Evolutionary conservation across 2,329 filamentous ascomycete species (phyloP), one percentile per base, ranked within the genome.

Genomic region (Tolypocladium capitatum): DNA sequence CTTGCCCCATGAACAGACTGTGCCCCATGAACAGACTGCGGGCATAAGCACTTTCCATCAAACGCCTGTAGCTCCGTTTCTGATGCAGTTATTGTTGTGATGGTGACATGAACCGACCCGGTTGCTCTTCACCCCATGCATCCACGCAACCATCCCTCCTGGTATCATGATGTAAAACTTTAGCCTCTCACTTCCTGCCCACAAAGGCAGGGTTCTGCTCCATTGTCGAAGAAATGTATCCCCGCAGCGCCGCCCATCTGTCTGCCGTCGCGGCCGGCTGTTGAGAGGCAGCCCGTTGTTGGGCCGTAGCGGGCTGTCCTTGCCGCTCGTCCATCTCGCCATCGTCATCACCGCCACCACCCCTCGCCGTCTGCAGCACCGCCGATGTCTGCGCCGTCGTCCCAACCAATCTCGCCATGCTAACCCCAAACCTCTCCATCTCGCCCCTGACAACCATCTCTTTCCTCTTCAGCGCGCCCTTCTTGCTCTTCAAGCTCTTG

Each of bases 221-320:
- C 81, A 95, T 87, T 1, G 87, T 96, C 38, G 82, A 76, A 2
- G 86, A 83, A 46, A 96, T 94, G 60, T 91, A 94, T 10, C 74
- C 81, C 57, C 90, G 79, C 64, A 97, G 63, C 16, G 88, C 87
- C 30, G 84, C 84, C 84, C 88, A 96, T 48, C 85, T 72, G 57
- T 73, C 79, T 10, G 76, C 68, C 16, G 74, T 79, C 11, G 67
- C 62, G 8, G 64, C 56, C 5, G 55, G 50, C 32, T 51, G 48
- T 16, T 48, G 47, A 10, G 53, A 38, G 5, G 50, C 46, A 10
- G 53, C 45, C 11, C 32, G 45, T 27, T 52, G 36, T 21, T 46
- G 44, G n/a, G 49, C 49, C 45, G 52, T 53, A 9, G 49, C 54
- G 11, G 38, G 24, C 24, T 9, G 38, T 13, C 9, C 16, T 41